Conservation (phyloP, 495 filamentous ascomycete species). For the Parmelia sp. region DNA sequence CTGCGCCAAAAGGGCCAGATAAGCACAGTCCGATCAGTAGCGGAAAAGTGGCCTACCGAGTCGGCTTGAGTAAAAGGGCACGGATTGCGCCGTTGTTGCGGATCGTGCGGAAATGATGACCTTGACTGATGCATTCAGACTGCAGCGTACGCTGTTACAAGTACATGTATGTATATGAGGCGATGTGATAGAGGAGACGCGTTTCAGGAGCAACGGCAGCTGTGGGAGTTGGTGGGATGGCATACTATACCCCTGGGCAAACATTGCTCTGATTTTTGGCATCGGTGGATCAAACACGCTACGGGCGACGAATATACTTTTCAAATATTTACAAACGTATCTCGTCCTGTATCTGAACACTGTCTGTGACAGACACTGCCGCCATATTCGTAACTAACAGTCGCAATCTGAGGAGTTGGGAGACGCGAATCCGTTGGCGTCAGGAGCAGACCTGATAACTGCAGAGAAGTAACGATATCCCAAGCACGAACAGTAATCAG, state of each 20-base stretch:
- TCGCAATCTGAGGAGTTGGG: too few relatives aligned
- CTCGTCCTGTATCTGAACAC: too few relatives aligned
- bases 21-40: conserved; percentile 49
- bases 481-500: too few relatives aligned
- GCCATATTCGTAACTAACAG: too few relatives aligned
- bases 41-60: conserved; percentile 53
- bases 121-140: background rate
- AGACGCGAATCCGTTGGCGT: too few relatives aligned
- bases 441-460: too few relatives aligned
- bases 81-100: conserved; percentile 62
- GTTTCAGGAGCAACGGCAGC: background rate
- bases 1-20: conserved; percentile 25
- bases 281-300: too few relatives aligned
- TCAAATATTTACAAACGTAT: too few relatives aligned
- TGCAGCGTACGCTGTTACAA: background rate
- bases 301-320: too few relatives aligned
- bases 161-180: background rate
- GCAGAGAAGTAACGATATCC: too few relatives aligned
- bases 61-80: conserved; percentile 60
- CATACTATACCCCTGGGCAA: background rate
- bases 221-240: background rate
- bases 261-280: background rate
- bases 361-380: too few relatives aligned
- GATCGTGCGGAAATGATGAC: conserved; percentile 48
- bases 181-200: background rate